Base-by-base conservation (phyloP, 345 rosid species). In the Syzygium grande region DNA sequence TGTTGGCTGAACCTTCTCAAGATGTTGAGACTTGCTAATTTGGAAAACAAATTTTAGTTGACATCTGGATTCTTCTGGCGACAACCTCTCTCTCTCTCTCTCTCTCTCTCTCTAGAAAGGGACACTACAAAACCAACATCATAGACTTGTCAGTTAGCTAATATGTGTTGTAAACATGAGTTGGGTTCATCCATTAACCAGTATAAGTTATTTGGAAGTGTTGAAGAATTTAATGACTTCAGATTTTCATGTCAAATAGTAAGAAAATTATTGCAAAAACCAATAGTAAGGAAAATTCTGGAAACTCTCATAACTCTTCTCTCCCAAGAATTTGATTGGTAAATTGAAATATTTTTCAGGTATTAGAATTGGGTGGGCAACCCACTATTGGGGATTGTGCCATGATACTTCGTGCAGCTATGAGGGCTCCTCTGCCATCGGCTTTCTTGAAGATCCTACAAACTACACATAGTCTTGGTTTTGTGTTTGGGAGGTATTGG, bases 371-470 rank as follows among this genome's bases (percentile, higher is more conserved):
- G 92, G 97, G 98, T 85, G 99, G 98, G 90, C 91, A 89, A 59
- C 99, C 99, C 11, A 96, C 98, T 6, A 90, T 96, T 85, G 99
- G 97, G 21, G 99, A 97, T 87, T 96, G 98, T 90, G 99, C 99
- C 27, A 90, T 94, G 92, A 95, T 96, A 88, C 54, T 97, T 87
- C 94, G 95, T 61, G 98, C 98, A 87, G 96, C 99, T 52, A 86
- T 96, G 90, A 93, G 93, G 90, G 98, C 96, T 92, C 98, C 98
- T 41, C 58, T 96, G 93, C 99, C 99, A 90, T 93, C 99, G 88
- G 95, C 94, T 34, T 97, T 96, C 93, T 92, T 94, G 94, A 94
- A 92, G 93, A 95, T 96, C 93, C 92, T 97, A 91, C 98, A 94
- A 92, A 95, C 89, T 23, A 88, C 96, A 23, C 99, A 96, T 89